Conservation (phyloP, 441 rosid genomes). For the Croton laevigatus region DNA sequence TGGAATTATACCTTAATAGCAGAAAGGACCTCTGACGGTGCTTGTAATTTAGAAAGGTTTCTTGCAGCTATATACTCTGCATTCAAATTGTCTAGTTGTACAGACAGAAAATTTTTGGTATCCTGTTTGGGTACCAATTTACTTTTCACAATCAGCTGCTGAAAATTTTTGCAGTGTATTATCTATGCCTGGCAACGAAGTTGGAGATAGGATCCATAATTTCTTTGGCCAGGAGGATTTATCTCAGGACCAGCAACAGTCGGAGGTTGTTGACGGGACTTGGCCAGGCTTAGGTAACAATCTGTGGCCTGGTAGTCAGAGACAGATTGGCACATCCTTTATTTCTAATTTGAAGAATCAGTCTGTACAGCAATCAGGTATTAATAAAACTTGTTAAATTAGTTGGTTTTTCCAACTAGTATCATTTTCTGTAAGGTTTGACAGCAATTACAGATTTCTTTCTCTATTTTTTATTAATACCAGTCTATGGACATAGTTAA, state of each 20-base stretch:
- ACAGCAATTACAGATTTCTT: background rate
- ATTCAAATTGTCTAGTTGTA: slow-evolving; percentile 8
- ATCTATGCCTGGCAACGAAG: slow-evolving; percentile 98
- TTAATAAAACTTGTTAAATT: slow-evolving; percentile 12
- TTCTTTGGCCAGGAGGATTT: slow-evolving; percentile 72
- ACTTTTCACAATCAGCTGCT: slow-evolving; percentile 27
- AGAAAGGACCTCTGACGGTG: slow-evolving; percentile 34
- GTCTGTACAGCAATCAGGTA: slow-evolving; percentile 65
- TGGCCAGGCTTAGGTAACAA: slow-evolving; percentile 62
- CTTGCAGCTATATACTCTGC: slow-evolving; percentile 4
- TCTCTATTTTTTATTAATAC: background rate
- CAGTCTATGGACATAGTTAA: slow-evolving; percentile 7
- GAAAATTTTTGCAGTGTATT: slow-evolving; percentile 30
- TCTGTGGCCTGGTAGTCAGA: slow-evolving; percentile 53
- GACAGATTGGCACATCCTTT: slow-evolving; percentile 52
- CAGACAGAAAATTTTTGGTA: slow-evolving; percentile 14
- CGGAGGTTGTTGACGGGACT: slow-evolving; percentile 55
- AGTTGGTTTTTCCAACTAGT: background rate
- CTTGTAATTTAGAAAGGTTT: slow-evolving; percentile 13
- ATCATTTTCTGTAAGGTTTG: slow-evolving; percentile 1
- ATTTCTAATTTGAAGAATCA: slow-evolving; percentile 56
- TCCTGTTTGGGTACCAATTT: slow-evolving; percentile 25
- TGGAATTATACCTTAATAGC: slow-evolving; percentile 31
- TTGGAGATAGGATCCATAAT: slow-evolving; percentile 87
- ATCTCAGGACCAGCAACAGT: slow-evolving; percentile 63